phyloP scores from a whole-genome alignment of 129 eudicot genomes.

The Artemisia argyi region DNA sequence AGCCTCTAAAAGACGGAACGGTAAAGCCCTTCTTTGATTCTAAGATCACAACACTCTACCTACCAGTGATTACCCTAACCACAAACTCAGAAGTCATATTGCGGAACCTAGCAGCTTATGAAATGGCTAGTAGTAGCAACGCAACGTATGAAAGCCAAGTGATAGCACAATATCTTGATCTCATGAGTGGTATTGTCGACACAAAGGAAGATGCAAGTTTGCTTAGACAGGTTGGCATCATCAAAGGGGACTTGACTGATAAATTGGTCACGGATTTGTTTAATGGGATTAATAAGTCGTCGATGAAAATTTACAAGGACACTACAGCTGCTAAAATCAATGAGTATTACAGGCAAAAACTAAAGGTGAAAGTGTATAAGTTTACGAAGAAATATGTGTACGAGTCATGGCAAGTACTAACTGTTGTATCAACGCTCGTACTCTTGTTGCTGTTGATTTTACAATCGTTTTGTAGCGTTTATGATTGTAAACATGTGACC shows the following conservation, averaged over 20 bases:
- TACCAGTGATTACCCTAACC: constrained; percentile 17
- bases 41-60: background rate
- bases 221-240: constrained; percentile 16
- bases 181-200: constrained; percentile 28
- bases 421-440: constrained; percentile 12
- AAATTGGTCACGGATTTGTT: constrained; percentile 13
- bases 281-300: constrained; percentile 29
- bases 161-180: no score
- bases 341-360: background rate
- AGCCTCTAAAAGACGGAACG: background rate
- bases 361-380: constrained; percentile 7
- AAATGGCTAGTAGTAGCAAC: no score
- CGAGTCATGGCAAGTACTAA: constrained; percentile 24
- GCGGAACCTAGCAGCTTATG: constrained; percentile 8
- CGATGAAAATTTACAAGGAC: constrained; percentile 8
- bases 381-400: constrained; percentile 19
- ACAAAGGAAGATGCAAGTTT: constrained; percentile 20
- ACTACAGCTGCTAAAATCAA: constrained; percentile 7
- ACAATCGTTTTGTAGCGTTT: constrained; percentile 14
- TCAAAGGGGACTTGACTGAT: constrained; percentile 22
- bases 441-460: constrained; percentile 15
- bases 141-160: no score
- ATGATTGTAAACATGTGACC: constrained; percentile 4
- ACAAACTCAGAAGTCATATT: constrained; percentile 26
- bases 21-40: constrained; percentile 7